A percentile compares a stretch with the other conserved stretches of the same genome.
These are phyloP conservation scores for Phytophthora pinifolia DNA, from an alignment of 352 stramenopile species.

Conservation along the genomic window DNA sequence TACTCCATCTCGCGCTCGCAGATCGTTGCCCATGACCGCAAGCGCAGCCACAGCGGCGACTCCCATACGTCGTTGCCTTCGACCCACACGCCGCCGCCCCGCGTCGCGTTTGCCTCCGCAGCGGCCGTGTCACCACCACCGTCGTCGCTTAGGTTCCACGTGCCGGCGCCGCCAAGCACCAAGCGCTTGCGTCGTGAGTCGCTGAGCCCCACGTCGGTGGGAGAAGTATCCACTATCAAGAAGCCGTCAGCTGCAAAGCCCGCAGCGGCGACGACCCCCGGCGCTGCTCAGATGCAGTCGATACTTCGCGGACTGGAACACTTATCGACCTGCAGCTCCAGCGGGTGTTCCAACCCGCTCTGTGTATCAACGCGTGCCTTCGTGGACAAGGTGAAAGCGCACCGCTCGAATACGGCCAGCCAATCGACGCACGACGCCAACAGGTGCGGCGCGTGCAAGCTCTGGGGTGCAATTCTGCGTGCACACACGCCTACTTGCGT, in stretches of 20 bases:
- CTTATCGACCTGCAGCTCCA: constrained; percentile 31
- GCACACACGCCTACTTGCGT: constrained; percentile 36
- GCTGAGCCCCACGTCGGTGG: constrained; percentile 47
- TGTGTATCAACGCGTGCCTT: constrained; percentile 59
- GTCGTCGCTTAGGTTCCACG: constrained; percentile 18
- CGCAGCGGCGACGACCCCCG: constrained; percentile 18
- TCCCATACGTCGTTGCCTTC: constrained; percentile 6
- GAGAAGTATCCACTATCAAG: constrained; percentile 36
- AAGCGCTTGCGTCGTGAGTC: constrained; percentile 43
- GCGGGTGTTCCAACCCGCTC: constrained; percentile 50
- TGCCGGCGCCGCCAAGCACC: constrained; percentile 6
- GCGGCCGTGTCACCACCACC: background rate
- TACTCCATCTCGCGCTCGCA: constrained; percentile 27
- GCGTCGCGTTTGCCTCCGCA: constrained; percentile 11
- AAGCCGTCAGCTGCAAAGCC: constrained; percentile 21
- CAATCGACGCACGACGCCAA: constrained; percentile 28
- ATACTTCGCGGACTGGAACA: constrained; percentile 55
- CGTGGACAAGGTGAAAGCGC: constrained; percentile 48
- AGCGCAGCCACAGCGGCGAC: constrained; percentile 21
- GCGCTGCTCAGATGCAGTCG: constrained; percentile 55
- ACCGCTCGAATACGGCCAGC: constrained; percentile 30
- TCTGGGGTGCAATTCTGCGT: constrained; percentile 48
- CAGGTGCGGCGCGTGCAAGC: constrained; percentile 58
- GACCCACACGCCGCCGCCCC: background rate
- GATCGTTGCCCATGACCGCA: constrained; percentile 21